Evolutionary conservation across 75 land plant genomes (phyloP).

Genomic region (Larix kaempferi): DNA sequence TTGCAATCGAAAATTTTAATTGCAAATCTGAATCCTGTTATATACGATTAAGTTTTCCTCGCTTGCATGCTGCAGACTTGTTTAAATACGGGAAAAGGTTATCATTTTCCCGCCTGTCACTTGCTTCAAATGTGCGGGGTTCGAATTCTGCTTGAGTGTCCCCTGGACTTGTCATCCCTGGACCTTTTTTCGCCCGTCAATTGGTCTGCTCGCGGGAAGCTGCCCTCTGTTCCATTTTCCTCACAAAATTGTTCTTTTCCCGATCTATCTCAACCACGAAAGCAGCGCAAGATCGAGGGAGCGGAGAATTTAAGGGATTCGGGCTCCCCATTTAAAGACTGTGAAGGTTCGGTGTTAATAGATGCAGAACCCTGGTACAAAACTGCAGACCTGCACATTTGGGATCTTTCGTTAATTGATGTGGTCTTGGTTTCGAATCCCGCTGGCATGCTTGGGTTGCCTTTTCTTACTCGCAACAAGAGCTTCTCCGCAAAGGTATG

Average conservation of each 20-base stretch:
- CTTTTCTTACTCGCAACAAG: slow-evolving; percentile 59
- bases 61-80: slow-evolving; percentile 50
- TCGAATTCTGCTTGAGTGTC: slow-evolving; percentile 76
- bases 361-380: slow-evolving; percentile 76
- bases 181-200: slow-evolving; percentile 56
- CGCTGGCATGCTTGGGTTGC: slow-evolving; percentile 82
- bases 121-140: slow-evolving; percentile 59
- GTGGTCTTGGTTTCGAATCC: slow-evolving; percentile 76
- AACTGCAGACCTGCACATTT: slow-evolving; percentile 39
- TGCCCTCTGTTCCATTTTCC: neutral
- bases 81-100: slow-evolving; percentile 50
- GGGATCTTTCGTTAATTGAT: slow-evolving; percentile 68
- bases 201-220: neutral
- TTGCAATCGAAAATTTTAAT: too few relatives aligned
- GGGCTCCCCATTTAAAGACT: neutral
- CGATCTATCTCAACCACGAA: neutral
- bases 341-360: slow-evolving; percentile 30
- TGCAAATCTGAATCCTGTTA: too few relatives aligned
- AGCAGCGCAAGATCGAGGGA: neutral
- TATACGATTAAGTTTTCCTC: too few relatives aligned
- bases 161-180: slow-evolving; percentile 72
- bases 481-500: slow-evolving; percentile 70
- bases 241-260: neutral
- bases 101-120: slow-evolving; percentile 62
- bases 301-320: slow-evolving; percentile 2